Evolutionary conservation across 106 monocot species (phyloP).

Genomic region (Dendrobium chrysotoxum): DNA sequence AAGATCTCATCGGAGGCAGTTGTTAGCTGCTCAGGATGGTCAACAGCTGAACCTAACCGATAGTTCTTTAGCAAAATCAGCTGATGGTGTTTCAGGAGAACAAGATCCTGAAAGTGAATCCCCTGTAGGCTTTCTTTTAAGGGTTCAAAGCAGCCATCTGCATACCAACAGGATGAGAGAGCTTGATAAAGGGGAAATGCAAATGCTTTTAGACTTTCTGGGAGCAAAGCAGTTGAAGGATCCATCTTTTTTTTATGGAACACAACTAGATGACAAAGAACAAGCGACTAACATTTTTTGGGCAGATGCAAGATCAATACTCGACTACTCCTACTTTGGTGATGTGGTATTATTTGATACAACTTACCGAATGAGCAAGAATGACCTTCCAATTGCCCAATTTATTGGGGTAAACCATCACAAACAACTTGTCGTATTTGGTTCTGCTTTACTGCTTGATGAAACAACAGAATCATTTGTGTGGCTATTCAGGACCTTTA

Average conservation of each 20-base stretch:
- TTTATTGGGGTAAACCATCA: conserved; percentile 66
- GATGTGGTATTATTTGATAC: conserved; percentile 65
- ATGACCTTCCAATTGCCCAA: conserved; percentile 41
- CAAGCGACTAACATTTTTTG: conserved; percentile 57
- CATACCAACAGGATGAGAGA: conserved; percentile 44
- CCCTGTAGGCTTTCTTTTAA: conserved; percentile 30
- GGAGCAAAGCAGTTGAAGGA: conserved; percentile 39
- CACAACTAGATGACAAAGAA: conserved; percentile 49
- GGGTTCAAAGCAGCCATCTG: conserved; percentile 36
- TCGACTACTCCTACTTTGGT: conserved; percentile 53
- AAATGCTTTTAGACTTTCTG: conserved; percentile 52
- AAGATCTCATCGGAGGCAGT: conserved; percentile 46
- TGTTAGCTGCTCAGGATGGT: conserved; percentile 24
- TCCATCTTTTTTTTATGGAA: conserved; percentile 55
- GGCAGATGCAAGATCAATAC: conserved; percentile 49
- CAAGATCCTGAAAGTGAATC: conserved; percentile 26
- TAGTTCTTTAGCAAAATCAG: conserved; percentile 6
- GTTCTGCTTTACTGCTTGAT: conserved; percentile 49
- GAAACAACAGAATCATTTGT: conserved; percentile 54
- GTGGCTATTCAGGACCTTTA: conserved; percentile 62
- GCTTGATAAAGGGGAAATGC: conserved; percentile 49
- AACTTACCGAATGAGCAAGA: conserved; percentile 29
- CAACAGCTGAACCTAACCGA: conserved; percentile 5
- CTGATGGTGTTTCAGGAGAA: conserved; percentile 14
- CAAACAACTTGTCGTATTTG: conserved; percentile 50